Conservation (phyloP, 2,329 filamentous ascomycete genomes). For the Thelonectria rubi region DNA sequence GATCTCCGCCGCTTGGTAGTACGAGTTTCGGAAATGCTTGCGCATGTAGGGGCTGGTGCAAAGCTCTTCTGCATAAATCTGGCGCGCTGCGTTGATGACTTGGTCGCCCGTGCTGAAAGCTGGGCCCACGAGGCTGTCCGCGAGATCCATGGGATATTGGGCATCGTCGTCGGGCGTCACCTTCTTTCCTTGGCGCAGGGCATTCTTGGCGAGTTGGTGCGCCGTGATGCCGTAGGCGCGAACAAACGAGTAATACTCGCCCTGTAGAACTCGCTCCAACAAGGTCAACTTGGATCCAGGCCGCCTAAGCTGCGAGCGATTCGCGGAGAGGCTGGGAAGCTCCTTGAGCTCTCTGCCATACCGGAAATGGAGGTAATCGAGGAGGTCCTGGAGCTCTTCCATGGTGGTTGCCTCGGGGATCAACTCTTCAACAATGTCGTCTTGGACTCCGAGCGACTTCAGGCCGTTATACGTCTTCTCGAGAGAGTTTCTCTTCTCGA, state of each 20-base stretch:
- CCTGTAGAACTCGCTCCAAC: conserved; percentile 84
- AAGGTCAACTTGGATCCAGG: conserved; percentile 83
- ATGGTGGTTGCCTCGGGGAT: conserved; percentile 82
- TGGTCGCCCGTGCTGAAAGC: conserved; percentile 80
- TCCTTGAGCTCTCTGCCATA: conserved; percentile 88
- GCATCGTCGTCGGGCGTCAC: conserved; percentile 85
- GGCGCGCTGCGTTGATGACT: conserved; percentile 81
- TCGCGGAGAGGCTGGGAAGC: conserved; percentile 69
- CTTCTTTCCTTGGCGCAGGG: conserved; percentile 78
- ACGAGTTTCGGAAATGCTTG: conserved; percentile 83
- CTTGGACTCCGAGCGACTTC: conserved; percentile 70
- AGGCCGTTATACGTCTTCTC: conserved; percentile 81
- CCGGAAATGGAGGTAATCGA: conserved; percentile 96
- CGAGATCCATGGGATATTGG: conserved; percentile 84
- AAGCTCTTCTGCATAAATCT: conserved; percentile 92
- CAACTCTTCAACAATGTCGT: conserved; percentile 83
- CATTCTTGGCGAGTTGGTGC: conserved; percentile 88
- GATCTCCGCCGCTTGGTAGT: conserved; percentile 84
- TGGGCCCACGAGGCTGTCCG: conserved; percentile 77
- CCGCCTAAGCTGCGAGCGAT: conserved; percentile 75
- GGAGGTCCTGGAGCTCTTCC: conserved; percentile 95
- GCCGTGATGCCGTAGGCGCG: conserved; percentile 90
- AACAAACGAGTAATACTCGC: conserved; percentile 83
- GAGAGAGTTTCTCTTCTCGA: conserved; percentile 90
- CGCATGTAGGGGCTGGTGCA: conserved; percentile 88